Conservation (phyloP, 768 basidiomycete species). For the Lactifluus volemus region DNA sequence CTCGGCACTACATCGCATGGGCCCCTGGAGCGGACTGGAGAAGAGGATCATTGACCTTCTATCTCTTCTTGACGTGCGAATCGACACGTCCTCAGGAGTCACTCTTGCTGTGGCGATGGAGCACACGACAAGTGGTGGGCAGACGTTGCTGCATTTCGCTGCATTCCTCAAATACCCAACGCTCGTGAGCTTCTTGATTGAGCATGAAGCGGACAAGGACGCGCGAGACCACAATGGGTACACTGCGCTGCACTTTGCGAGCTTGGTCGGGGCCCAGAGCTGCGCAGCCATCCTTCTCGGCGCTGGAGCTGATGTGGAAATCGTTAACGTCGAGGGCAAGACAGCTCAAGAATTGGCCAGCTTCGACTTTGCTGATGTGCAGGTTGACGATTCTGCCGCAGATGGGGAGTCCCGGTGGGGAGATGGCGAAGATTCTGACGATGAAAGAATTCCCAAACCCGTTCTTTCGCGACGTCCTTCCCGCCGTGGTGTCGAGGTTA, state of each 20-base stretch:
- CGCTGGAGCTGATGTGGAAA: conserved; percentile 72
- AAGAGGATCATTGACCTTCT: conserved; percentile 73
- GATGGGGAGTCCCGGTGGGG: conserved; percentile 57
- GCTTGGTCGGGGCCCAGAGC: conserved; percentile 48
- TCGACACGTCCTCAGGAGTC: conserved; percentile 35
- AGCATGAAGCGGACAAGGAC: conserved; percentile 69
- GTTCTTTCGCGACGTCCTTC: conserved; percentile 5
- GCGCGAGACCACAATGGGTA: conserved; percentile 82
- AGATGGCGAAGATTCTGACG: conserved; percentile 57
- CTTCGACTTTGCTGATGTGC: conserved; percentile 37
- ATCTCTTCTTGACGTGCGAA: conserved; percentile 58
- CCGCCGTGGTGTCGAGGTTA: conserved; percentile 6
- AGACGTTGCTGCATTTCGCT: conserved; percentile 86
- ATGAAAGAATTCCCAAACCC: conserved; percentile 24
- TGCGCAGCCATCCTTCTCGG: conserved; percentile 63
- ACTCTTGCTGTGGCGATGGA: conserved; percentile 54
- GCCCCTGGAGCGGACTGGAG: conserved; percentile 56
- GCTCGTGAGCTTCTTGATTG: conserved; percentile 63
- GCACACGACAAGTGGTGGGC: conserved; percentile 59
- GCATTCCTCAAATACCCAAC: conserved; percentile 67
- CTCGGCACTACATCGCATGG: conserved; percentile 47
- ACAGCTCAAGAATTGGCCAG: conserved; percentile 53
- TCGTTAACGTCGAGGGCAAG: conserved; percentile 64
- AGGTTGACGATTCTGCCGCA: conserved; percentile 23
- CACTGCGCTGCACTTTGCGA: conserved; percentile 85